Evolutionary conservation across 2,329 filamentous ascomycete genomes (phyloP).

Genomic region (Aspergillus chevalieri): DNA sequence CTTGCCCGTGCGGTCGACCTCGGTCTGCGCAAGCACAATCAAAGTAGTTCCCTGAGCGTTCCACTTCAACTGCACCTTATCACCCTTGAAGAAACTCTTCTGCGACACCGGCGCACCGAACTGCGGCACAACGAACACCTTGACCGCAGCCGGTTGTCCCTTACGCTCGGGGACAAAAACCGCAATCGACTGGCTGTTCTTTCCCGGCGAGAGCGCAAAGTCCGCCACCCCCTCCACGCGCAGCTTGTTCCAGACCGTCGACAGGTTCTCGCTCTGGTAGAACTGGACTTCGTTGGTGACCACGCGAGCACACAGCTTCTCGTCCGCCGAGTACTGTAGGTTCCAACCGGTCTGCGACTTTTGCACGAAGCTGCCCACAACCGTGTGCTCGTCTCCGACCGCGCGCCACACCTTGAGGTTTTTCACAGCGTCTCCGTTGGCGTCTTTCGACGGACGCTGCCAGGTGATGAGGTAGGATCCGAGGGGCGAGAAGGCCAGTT

Average conservation of each 20-base stretch:
- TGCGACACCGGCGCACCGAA: slow-evolving; percentile 80
- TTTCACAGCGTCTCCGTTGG: slow-evolving; percentile 85
- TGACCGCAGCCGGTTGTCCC: slow-evolving; percentile 89
- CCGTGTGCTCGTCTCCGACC: slow-evolving; percentile 58
- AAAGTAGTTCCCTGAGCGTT: slow-evolving; percentile 85
- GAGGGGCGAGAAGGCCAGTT: slow-evolving; percentile 86
- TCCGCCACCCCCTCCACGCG: slow-evolving; percentile 83
- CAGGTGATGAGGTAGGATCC: slow-evolving; percentile 94
- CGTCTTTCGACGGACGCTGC: slow-evolving; percentile 90
- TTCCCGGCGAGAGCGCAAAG: slow-evolving; percentile 80
- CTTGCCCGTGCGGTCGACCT: slow-evolving; percentile 97
- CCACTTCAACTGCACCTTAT: slow-evolving; percentile 99
- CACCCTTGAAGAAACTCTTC: slow-evolving; percentile 98
- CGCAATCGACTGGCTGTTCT: slow-evolving; percentile 79
- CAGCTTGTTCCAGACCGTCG: slow-evolving; percentile 90
- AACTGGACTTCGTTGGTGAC: slow-evolving; percentile 99
- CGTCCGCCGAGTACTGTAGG: slow-evolving; percentile 90
- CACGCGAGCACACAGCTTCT: slow-evolving; percentile 83
- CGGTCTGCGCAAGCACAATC: slow-evolving; percentile 92
- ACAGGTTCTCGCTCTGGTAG: slow-evolving; percentile 80
- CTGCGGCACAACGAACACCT: slow-evolving; percentile 87
- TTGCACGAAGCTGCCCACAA: slow-evolving; percentile 87
- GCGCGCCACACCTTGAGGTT: slow-evolving; percentile 96
- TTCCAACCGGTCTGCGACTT: slow-evolving; percentile 96
- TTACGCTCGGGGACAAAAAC: slow-evolving; percentile 95